Evolutionary conservation across 2,329 filamentous ascomycete genomes (phyloP), one percentile per base, ranked within the genome.

Genomic region (Trichophyton verrucosum): DNA sequence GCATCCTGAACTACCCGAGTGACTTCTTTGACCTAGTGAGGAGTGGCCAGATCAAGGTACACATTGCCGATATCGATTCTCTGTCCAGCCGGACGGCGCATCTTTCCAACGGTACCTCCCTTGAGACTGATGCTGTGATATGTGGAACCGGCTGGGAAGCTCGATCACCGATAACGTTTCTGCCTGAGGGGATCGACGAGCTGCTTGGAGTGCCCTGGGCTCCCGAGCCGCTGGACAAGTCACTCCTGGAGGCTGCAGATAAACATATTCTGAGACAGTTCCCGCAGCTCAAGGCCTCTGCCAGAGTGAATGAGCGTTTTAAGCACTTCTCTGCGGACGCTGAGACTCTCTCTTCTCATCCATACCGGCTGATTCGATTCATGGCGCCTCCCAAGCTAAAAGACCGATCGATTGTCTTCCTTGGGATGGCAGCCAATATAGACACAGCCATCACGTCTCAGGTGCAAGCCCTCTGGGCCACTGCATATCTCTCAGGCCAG

Each of bases 1-100:
- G 80, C 55, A 85, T 86, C 33, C 74, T 84, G 61, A 87, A 86
- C 67, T 86, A 83, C 65, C 76, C 77, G 0, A 77, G 75, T 2
- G 75, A 81, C 64, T 79, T 86, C 66, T 81, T 84, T 67, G 78
- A 82, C 4, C 71, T 83, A 11, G 76, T 87, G 9, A 75, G 74
- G 51, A 68, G 75, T 3, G 80, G 81, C 2, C 76, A 73, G n/a
- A 79, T 86, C 38, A 74, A 75, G 17, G 73, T 87, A 0, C 77
- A 84, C 57, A 69, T 84, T 6, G 78, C 78, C 36, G 81, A 86
- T 55, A 75, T 87, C 3, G 70, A 72, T 1, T 72, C 73, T 22
- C 73, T 86, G 2, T 74, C 75, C 0, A 68, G 74, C 22, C 68
- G 68, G 17, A 73, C 71, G 0, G 71, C 85, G 1, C 74, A 80